Evolutionary conservation across 2,329 filamentous ascomycete genomes (phyloP).

Genomic region (Ophiostoma fasciatum): DNA sequence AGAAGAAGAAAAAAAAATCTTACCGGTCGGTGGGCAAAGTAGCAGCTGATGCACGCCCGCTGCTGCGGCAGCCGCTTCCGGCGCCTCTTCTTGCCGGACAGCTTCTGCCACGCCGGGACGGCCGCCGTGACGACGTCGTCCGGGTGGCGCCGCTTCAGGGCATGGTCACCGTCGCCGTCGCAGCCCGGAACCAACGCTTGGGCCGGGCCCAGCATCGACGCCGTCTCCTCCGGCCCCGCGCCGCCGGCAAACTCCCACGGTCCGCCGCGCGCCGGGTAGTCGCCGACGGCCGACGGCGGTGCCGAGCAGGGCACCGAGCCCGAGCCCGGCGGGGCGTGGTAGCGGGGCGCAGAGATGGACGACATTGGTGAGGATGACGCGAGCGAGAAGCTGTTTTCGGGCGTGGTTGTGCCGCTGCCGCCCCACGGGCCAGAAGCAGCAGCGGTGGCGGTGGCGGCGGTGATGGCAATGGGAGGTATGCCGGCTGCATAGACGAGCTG

Average conservation of each 20-base stretch:
- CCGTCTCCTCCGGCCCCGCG: background rate
- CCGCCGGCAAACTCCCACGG: no score
- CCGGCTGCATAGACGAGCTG: background rate
- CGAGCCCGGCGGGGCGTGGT: no score
- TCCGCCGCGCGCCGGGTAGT: background rate
- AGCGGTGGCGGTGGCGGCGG: no score
- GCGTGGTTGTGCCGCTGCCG: background rate
- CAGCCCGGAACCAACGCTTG: background rate
- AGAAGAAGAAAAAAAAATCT: background rate
- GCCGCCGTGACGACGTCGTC: background rate
- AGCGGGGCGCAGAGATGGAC: background rate
- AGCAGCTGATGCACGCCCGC: background rate
- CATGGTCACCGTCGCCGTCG: background rate
- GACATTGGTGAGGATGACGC: slow-evolving; percentile 1
- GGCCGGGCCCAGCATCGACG: no score
- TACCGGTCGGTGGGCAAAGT: background rate
- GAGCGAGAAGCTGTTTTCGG: background rate
- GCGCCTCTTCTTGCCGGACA: background rate
- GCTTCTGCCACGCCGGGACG: background rate
- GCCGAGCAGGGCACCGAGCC: background rate
- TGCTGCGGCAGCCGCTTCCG: background rate
- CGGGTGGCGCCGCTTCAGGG: background rate
- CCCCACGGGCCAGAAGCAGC: no score
- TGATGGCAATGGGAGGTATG: no score
- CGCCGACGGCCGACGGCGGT: background rate